Base-by-base conservation (phyloP, 768 basidiomycete genomes). In the Mycena haematopus region DNA sequence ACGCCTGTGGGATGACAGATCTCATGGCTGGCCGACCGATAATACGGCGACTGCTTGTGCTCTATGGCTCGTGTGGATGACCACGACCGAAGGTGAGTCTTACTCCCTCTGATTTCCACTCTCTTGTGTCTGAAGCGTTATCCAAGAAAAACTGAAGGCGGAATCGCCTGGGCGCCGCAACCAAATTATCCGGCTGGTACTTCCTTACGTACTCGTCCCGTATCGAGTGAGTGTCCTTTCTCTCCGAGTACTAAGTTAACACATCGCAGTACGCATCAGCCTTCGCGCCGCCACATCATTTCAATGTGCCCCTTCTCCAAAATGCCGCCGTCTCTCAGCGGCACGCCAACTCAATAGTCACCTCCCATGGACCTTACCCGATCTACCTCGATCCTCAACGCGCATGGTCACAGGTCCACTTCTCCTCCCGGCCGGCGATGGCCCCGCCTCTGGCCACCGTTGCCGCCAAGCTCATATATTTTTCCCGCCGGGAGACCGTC, bases 31-130 rank as follows among this genome's bases (percentile, higher is more conserved):
- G 88, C 87, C 88, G 0, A 67, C 73, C 1, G 87, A 89, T 38
- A 84, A 70, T 52, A 69, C 75, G 5, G 47, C 75, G 27, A 85
- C 83, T 61, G 74, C 85, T 0, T 81, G 85, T 53, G 85, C 83
- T 0, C 62, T 91, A 17, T 90, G 88, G 86, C 56, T 89, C 1
- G 72, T 86, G 55, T 91, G 89, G 89, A 77, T 87, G 68, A 80
- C 83, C 33, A 82, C 80, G 13, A 82, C 84, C 6, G 70, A 77
- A 67, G 75, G 86, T 86, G 44, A 52, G 82, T 75, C n/a, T 9
- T 22, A 3, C 11, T 35, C 13, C 44, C n/a, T 49, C 45, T 56
- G 19, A 42, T 57, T 29, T 53, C n/a, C 24, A 35, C 50, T 42
- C 53, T 29, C 52, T n/a, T n/a, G n/a, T 38, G 40, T 17, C 40